phyloP scores from a whole-genome alignment of 495 filamentous ascomycete species.

The Sordaria brevicollis region DNA sequence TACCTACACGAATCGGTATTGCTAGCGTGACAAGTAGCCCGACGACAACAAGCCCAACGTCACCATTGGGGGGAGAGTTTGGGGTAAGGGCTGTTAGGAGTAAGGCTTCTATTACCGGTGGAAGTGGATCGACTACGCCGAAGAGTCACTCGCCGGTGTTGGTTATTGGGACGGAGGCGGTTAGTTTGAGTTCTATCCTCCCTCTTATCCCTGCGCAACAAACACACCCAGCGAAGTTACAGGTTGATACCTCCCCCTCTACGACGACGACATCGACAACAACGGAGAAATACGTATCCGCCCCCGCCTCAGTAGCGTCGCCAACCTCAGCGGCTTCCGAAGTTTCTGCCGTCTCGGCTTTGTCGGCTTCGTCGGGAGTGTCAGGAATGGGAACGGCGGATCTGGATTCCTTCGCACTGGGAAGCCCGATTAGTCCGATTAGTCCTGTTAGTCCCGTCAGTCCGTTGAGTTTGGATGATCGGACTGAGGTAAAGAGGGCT shows the following conservation, averaged over 20 bases:
- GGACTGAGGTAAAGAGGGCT: not conserved
- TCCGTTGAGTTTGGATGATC: constrained; percentile 1
- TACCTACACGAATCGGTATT: not conserved
- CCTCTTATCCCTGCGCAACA: not conserved
- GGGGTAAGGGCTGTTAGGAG: not conserved
- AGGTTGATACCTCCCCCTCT: not conserved
- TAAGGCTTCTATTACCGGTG: not conserved
- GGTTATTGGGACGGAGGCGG: not conserved
- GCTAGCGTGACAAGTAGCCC: not conserved
- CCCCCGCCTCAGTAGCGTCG: not conserved
- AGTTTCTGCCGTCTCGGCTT: not conserved
- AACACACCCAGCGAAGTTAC: not conserved
- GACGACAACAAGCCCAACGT: not conserved
- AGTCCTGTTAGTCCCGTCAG: constrained; percentile 6
- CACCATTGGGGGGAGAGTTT: not conserved
- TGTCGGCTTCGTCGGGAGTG: not conserved
- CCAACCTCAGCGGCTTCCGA: not conserved
- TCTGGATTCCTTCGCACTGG: not conserved
- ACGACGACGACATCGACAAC: not conserved
- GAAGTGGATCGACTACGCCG: not conserved
- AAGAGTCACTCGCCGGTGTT: not conserved
- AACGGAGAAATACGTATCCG: not conserved
- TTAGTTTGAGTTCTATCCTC: not conserved
- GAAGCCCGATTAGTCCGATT: constrained; percentile 1
- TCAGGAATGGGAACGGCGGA: not conserved